Percentiles rank a stretch among this genome's conserved stretches.
These are phyloP conservation scores for Coffea canephora DNA, from an alignment of 257 asterid genomes.

Conservation along the genomic window DNA sequence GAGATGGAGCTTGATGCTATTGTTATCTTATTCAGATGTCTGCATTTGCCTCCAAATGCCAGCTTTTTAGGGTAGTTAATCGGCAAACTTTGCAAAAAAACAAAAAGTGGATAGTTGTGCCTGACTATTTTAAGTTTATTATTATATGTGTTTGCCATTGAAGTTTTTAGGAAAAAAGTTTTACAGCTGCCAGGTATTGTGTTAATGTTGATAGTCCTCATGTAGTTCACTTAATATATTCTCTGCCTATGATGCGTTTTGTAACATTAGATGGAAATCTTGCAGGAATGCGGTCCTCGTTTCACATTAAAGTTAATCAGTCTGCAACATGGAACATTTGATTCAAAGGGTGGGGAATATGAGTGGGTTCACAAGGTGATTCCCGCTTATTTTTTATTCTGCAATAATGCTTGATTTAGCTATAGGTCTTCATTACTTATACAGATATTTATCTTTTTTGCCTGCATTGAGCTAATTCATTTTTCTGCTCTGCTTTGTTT, in stretches of 20 bases:
- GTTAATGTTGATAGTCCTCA: background rate
- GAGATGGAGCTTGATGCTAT: too few species aligned
- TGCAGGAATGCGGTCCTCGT: conserved; percentile 94
- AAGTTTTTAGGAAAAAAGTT: background rate
- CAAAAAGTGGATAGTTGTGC: too few species aligned
- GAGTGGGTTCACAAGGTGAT: conserved; percentile 97
- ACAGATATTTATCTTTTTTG: background rate
- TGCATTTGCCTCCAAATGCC: too few species aligned
- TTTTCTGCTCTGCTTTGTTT: background rate
- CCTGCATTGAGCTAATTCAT: background rate
- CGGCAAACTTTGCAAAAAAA: too few species aligned
- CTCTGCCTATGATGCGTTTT: background rate
- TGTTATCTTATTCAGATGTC: too few species aligned
- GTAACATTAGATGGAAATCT: background rate
- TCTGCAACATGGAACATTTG: conserved; percentile 92
- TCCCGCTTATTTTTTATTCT: background rate
- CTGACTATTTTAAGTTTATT: too few species aligned
- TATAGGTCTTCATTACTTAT: background rate
- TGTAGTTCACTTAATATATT: background rate
- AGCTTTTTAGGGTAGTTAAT: too few species aligned
- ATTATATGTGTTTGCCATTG: background rate
- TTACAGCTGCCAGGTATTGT: background rate
- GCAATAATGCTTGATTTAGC: background rate
- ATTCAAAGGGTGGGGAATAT: conserved; percentile 83
- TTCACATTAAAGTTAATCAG: conserved; percentile 83